Percentiles rank a stretch among this genome's conserved stretches.
Conservation (phyloP, 345 rosid genomes). For the Anacardium occidentale region DNA sequence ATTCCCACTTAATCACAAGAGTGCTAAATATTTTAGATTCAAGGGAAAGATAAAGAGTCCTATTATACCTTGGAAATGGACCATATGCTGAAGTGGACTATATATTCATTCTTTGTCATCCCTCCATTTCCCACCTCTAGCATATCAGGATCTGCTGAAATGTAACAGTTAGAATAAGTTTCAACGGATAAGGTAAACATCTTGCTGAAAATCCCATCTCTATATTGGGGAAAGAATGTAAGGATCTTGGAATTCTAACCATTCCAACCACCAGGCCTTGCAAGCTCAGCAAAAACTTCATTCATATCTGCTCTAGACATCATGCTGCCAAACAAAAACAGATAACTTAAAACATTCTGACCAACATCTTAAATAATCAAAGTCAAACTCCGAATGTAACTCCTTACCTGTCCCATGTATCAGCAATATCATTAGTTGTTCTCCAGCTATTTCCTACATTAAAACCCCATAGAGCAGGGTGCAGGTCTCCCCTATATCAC, state of each 20-base stretch:
- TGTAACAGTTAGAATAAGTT: not conserved
- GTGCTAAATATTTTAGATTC: not conserved
- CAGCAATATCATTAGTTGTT: constrained; percentile 76
- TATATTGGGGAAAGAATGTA: not conserved
- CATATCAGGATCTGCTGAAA: constrained; percentile 87
- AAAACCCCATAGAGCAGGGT: constrained; percentile 88
- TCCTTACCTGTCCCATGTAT: constrained; percentile 66
- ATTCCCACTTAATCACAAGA: constrained; percentile 1
- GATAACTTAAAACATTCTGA: not conserved
- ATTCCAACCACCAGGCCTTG: constrained; percentile 97
- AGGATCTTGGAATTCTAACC: constrained; percentile 35
- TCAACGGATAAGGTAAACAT: not conserved
- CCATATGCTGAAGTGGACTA: constrained; percentile 91
- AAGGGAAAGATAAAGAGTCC: not conserved
- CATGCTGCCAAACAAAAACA: constrained; percentile 52
- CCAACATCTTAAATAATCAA: not conserved
- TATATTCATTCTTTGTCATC: constrained; percentile 79
- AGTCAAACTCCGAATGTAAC: not conserved
- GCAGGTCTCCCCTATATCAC: constrained; percentile 69
- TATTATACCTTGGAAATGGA: constrained; percentile 76
- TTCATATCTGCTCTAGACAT: constrained; percentile 66
- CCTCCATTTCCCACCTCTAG: constrained; percentile 99
- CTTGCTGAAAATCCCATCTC: not conserved
- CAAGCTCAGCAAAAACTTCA: constrained; percentile 72
- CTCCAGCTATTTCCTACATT: constrained; percentile 91